Evolutionary conservation across 1,139 yeast species (phyloP).

Genomic region (Magnusiomyces suaveolens): DNA sequence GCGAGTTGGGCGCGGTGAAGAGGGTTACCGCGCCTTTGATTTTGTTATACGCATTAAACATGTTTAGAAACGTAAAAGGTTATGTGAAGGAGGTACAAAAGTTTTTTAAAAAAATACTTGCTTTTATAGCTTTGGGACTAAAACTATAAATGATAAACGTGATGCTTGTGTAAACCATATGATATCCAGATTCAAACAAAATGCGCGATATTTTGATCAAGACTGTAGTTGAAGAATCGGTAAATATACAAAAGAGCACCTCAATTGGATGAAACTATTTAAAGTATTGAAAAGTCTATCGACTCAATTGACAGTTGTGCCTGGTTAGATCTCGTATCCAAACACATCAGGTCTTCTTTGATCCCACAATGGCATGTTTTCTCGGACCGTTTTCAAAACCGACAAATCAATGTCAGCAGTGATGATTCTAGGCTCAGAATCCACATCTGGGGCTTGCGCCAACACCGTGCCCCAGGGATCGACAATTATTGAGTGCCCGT

Average conservation of each 20-base stretch:
- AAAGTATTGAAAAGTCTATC: too few species aligned
- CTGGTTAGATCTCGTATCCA: background rate
- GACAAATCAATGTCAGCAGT: constrained; percentile 62
- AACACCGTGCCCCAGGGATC: constrained; percentile 88
- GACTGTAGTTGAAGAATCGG: too few species aligned
- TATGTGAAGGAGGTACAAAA: too few species aligned
- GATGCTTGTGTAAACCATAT: too few species aligned
- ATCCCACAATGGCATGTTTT: constrained; percentile 64
- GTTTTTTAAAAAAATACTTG: too few species aligned
- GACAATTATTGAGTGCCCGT: constrained; percentile 76
- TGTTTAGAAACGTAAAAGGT: constrained; percentile 10
- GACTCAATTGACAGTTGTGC: too few species aligned
- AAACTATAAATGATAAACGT: too few species aligned
- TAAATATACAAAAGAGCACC: too few species aligned
- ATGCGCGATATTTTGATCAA: background rate
- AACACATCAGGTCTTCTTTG: constrained; percentile 57
- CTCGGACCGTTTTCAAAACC: constrained; percentile 42
- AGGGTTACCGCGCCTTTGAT: constrained; percentile 25
- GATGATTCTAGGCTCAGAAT: constrained; percentile 46
- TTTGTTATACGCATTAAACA: constrained; percentile 24
- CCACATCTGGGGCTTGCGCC: constrained; percentile 47
- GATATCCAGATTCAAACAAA: too few species aligned
- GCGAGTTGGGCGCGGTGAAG: constrained; percentile 24
- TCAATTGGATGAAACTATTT: background rate
- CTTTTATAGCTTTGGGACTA: too few species aligned